Evolutionary conservation across 1,139 yeast genomes (phyloP), one percentile per base, ranked within the genome.

Genomic region (Lodderomyces theae): DNA sequence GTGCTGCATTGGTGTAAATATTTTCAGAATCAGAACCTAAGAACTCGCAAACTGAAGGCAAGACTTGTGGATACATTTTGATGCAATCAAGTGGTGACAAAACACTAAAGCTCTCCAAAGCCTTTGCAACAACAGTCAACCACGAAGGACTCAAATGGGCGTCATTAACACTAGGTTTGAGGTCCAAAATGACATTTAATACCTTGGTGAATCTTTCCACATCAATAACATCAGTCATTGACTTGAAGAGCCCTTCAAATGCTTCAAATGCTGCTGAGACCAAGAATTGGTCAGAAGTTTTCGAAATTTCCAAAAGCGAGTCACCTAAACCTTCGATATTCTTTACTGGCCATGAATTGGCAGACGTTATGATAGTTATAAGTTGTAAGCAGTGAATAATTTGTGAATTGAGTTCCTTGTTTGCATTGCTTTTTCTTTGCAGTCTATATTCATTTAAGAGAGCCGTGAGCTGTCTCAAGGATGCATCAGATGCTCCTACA

Each of bases 61-160:
- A 72, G 19, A 86, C 66, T 15, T 64, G 64, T 2, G 85, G 82
- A 15, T 86, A 60, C 50, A 76, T 79, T 17, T 63, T 54, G 35
- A 89, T 57, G 44, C 88, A 82, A 28, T 69, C 64, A 23, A 69
- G 57, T 2, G 89, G 80, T 47, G 83, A 79, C 46, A 84, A 69
- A 13, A 63, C 60, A 12, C 90, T 69, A 56, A 80, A 87, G 5
- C 90, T 75, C 40, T 80, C 80, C 48, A 86, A 71, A 36, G 94
- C 96, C 56, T 88, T 89, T 6, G 97, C 95, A 31, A 92, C 77
- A 19, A 89, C 96, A 1, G 97, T 96, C 39, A 89, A 76, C 98
- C 98, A 92, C 8, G 96, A 79, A 13, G 95, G 96, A 12, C 94
- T 88, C 51, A 92, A 74, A 60, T 88, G 90, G 33, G 83, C 72